These are phyloP conservation scores for Podospora pseudoanserina DNA, from an alignment of 495 filamentous ascomycete species.

Conservation along the genomic window DNA sequence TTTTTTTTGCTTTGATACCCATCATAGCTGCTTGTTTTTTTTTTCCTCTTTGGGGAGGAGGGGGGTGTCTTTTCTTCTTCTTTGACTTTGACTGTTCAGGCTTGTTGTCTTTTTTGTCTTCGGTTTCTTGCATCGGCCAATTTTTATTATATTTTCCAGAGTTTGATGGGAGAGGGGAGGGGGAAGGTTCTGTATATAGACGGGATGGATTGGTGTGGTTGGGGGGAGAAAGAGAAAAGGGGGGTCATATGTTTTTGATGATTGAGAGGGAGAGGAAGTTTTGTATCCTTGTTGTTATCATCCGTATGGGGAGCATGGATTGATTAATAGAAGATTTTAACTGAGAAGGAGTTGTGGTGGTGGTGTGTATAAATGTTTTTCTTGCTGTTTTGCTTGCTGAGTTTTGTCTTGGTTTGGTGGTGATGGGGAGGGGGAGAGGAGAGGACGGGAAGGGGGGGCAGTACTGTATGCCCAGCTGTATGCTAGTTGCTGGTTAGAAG, in stretches of 20 bases:
- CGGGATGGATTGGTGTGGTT: not conserved
- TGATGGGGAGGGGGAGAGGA: not conserved
- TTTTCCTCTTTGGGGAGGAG: not conserved
- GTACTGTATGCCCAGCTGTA: not conserved
- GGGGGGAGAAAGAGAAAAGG: not conserved
- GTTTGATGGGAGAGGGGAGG: too few relatives aligned
- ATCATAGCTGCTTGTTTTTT: constrained; percentile 24
- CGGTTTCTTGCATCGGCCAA: not conserved
- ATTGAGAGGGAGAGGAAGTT: not conserved
- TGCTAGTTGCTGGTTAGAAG: not conserved
- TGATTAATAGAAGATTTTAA: not conserved
- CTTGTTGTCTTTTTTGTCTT: not conserved
- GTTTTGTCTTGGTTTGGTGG: too few relatives aligned
- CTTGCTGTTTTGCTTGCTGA: not conserved
- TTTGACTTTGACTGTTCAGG: not conserved
- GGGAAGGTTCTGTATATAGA: not conserved
- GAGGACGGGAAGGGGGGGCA: not conserved
- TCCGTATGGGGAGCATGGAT: not conserved
- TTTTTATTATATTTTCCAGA: not conserved
- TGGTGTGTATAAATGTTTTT: not conserved
- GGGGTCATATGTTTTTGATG: not conserved
- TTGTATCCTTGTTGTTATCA: not conserved
- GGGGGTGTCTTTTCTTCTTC: not conserved
- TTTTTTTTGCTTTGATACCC: constrained; percentile 27
- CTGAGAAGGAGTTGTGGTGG: not conserved